phyloP scores from a whole-genome alignment of 768 basidiomycete species.

The Trametes punicea region DNA sequence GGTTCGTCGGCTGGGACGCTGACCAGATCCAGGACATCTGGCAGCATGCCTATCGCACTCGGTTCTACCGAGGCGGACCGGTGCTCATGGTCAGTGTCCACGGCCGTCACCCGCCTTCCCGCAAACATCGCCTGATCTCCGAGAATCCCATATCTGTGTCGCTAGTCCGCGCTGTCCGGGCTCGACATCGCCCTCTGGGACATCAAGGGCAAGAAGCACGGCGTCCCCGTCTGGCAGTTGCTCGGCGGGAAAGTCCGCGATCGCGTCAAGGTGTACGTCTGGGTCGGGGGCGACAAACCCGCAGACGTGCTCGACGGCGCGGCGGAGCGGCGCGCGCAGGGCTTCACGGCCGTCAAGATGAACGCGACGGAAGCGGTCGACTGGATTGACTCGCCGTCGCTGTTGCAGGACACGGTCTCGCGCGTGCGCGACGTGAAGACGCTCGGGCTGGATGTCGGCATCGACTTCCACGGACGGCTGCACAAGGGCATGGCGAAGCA shows the following conservation, averaged over 20 bases:
- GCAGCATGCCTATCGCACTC: conserved; percentile 60
- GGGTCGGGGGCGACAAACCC: conserved; percentile 49
- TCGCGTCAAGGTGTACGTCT: conserved; percentile 55
- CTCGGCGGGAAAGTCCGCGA: conserved; percentile 69
- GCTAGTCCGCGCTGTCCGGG: conserved; percentile 51
- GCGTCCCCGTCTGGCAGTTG: conserved; percentile 53
- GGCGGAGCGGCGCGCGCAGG: conserved; percentile 50
- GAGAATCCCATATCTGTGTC: neutral
- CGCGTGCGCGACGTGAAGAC: conserved; percentile 44
- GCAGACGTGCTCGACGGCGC: conserved; percentile 50
- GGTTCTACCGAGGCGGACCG: conserved; percentile 72
- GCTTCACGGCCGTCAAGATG: conserved; percentile 73
- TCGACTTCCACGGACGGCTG: conserved; percentile 69
- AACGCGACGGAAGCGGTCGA: conserved; percentile 44
- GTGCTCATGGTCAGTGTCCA: conserved; percentile 54
- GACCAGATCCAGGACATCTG: conserved; percentile 71
- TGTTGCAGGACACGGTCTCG: conserved; percentile 47
- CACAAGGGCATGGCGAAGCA: conserved; percentile 72
- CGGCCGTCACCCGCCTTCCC: neutral
- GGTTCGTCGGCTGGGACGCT: conserved; percentile 59
- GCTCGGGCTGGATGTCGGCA: conserved; percentile 58
- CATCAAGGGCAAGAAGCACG: conserved; percentile 75
- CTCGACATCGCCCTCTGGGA: conserved; percentile 75
- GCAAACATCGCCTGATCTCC: neutral
- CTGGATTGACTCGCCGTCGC: conserved; percentile 57